Base-by-base conservation (phyloP, 139 green algal genomes). In the Pseudopediastrum boryanum region DNA sequence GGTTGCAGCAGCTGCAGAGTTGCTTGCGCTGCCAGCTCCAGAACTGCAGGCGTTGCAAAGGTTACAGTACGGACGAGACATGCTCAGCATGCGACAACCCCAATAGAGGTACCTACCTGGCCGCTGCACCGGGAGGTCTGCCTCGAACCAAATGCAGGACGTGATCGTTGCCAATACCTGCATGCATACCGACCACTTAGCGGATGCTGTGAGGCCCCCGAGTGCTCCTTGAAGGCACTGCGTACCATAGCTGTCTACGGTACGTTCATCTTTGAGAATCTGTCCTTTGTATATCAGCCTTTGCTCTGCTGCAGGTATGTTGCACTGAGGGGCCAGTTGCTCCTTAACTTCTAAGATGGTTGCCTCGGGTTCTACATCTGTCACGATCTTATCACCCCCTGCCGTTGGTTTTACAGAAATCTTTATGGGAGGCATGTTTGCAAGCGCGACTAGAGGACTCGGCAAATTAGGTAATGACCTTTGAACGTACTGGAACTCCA, bases 241-340 rank as follows among this genome's bases (percentile, higher is more conserved):
- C 86, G 77, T 51, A 97, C 93, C 90, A 77, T 97, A 97, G 78
- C 66, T 89, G 4, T 92, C 83, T 4, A 99, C 72, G 0, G 92
- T 95, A 25, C 83, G 71, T 29, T 95, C 89, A 51, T 98, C 95
- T 74, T 98, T 98, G 0, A 99, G 69, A 7, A 98, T 94, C 66
- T 95, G 93, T 0, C 93, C 95, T 41, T 95, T 95, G 87, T 97
- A 99, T 52, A 99, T 98, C 1, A 99, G 82, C 1, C 95, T 76
- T 66, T 98, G 90, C 54, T 93, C 77, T 0, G 61, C 73, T 0
- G 87, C 75, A 2, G 87, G 36, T 21, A 91, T 82, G 1, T 74
- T 63, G 9, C 62, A 76, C 5, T 46, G 46, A 71, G 79, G 65
- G 0, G 74, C 76, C 0, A 98, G 79, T 6, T 75, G 61, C 33